A percentile compares a stretch with the other conserved stretches of the same genome.
phyloP scores from a whole-genome alignment of 495 filamentous ascomycete species.

The Penicillium subrubescens region DNA sequence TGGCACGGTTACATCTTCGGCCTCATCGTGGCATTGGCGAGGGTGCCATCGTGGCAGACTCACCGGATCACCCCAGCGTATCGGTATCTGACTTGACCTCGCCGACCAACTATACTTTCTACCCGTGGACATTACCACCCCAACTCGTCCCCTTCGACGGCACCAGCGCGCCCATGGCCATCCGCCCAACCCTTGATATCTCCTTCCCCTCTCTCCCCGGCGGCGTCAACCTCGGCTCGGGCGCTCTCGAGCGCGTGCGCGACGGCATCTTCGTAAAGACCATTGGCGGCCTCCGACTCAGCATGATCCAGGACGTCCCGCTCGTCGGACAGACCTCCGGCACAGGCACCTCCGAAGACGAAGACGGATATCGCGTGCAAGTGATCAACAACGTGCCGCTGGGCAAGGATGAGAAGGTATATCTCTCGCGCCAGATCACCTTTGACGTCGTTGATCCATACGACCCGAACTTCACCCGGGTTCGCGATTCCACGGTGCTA shows the following conservation, averaged over 20 bases:
- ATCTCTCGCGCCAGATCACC: conserved; percentile 74
- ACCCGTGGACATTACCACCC: conserved; percentile 86
- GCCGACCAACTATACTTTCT: conserved; percentile 79
- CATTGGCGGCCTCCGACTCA: conserved; percentile 75
- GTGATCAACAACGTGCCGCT: conserved; percentile 78
- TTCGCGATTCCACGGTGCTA: conserved; percentile 69
- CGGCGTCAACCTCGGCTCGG: conserved; percentile 51
- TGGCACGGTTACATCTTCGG: conserved; percentile 79
- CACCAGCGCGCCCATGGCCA: conserved; percentile 64
- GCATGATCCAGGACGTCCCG: conserved; percentile 70
- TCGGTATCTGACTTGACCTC: conserved; percentile 61
- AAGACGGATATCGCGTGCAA: conserved; percentile 65
- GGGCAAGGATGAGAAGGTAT: conserved; percentile 88
- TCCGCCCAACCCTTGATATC: conserved; percentile 70
- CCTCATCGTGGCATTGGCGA: conserved; percentile 55
- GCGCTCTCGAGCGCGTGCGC: conserved; percentile 58
- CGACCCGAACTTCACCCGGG: conserved; percentile 81
- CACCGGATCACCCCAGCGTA: conserved; percentile 54
- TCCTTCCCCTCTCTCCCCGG: conserved; percentile 75
- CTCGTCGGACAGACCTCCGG: conserved; percentile 31
- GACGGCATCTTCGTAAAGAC: conserved; percentile 81
- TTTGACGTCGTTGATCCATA: conserved; percentile 67
- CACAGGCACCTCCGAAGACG: conserved; percentile 23
- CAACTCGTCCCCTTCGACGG: conserved; percentile 74
- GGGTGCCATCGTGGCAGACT: conserved; percentile 56